These are phyloP conservation scores for Spergularia bocconei DNA, from an alignment of 148 eudicot species.

Conservation along the genomic window DNA sequence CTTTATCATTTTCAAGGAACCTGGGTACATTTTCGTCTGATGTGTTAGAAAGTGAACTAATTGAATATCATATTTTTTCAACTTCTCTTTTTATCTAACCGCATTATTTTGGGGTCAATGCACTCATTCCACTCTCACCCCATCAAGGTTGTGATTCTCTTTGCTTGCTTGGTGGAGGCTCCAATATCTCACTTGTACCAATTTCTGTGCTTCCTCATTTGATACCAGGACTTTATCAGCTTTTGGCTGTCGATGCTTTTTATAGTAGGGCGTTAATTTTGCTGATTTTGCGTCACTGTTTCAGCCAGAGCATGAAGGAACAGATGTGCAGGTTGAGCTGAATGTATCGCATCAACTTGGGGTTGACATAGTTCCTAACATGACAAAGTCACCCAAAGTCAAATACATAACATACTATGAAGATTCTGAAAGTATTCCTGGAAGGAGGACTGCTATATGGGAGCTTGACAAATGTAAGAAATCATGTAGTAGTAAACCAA, in stretches of 20 bases:
- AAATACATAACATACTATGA: slow-evolving; percentile 95
- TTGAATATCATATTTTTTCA: background rate
- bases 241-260: background rate
- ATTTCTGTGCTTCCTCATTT: background rate
- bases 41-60: too few relatives aligned
- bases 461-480: slow-evolving; percentile 91
- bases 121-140: background rate
- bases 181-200: background rate
- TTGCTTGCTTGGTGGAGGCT: background rate
- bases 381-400: slow-evolving; percentile 75
- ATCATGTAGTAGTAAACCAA: background rate
- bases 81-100: background rate
- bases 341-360: slow-evolving; percentile 66
- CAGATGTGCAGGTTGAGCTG: slow-evolving; percentile 82
- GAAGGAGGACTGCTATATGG: slow-evolving; percentile 93
- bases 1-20: too few relatives aligned
- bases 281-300: slow-evolving; percentile 10
- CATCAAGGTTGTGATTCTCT: background rate
- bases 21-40: too few relatives aligned
- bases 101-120: background rate
- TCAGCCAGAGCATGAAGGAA: slow-evolving; percentile 92
- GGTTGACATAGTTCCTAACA: slow-evolving; percentile 71
- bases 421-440: slow-evolving; percentile 93
- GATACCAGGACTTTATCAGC: background rate
- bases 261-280: background rate